A percentile compares a stretch with the other conserved stretches of the same genome.
Evolutionary conservation across 2,329 filamentous ascomycete genomes (phyloP).

Genomic region (Hymenotorrendiella dingleyae): DNA sequence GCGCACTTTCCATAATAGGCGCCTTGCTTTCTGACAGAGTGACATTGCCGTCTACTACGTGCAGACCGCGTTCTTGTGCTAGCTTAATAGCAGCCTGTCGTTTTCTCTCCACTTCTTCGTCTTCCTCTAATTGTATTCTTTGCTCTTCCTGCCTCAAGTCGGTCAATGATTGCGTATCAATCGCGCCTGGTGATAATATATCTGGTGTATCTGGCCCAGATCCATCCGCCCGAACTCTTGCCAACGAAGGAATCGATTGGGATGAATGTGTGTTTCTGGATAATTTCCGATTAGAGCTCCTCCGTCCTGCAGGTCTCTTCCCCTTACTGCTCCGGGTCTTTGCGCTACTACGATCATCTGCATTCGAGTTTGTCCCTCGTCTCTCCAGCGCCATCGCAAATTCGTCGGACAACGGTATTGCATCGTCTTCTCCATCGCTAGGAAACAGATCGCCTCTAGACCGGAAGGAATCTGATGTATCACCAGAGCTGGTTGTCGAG

Average conservation of each 20-base stretch:
- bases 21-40: slow-evolving; percentile 20
- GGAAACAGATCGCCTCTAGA: slow-evolving; percentile 87
- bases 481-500: slow-evolving; percentile 70
- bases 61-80: slow-evolving; percentile 44
- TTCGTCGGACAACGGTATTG: slow-evolving; percentile 86
- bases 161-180: slow-evolving; percentile 41
- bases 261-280: slow-evolving; percentile 39
- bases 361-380: slow-evolving; percentile 49
- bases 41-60: slow-evolving; percentile 29
- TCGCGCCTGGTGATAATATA: slow-evolving; percentile 32
- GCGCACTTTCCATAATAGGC: slow-evolving; percentile 22
- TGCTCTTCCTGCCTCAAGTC: slow-evolving; percentile 50
- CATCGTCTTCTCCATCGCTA: slow-evolving; percentile 81
- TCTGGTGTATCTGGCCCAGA: slow-evolving; percentile 30
- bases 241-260: slow-evolving; percentile 19
- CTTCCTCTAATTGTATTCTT: slow-evolving; percentile 40
- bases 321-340: slow-evolving; percentile 57
- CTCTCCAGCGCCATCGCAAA: slow-evolving; percentile 79
- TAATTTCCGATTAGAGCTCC: slow-evolving; percentile 52
- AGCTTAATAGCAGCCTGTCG: slow-evolving; percentile 46
- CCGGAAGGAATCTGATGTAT: slow-evolving; percentile 78
- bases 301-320: slow-evolving; percentile 39
- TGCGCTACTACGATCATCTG: slow-evolving; percentile 66
- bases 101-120: slow-evolving; percentile 46
- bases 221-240: slow-evolving; percentile 14